A percentile compares a stretch with the other conserved stretches of the same genome.
These are phyloP conservation scores for Pseudisothecium myosuroides DNA, from an alignment of 225 moss, liverwort and hornwort species.

Conservation along the genomic window DNA sequence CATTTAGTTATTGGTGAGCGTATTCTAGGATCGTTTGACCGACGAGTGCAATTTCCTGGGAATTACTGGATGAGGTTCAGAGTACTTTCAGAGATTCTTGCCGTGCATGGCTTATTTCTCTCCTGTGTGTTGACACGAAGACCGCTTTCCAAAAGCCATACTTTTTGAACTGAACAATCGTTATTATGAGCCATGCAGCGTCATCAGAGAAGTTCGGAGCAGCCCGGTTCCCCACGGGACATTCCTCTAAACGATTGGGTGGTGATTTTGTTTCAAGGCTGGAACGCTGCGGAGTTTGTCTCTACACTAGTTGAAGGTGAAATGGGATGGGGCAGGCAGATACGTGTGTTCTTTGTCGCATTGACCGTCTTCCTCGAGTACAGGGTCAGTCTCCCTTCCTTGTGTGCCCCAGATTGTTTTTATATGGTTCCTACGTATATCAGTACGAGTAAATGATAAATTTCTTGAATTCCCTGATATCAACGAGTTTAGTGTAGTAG, in stretches of 20 bases:
- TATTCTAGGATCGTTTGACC: not conserved
- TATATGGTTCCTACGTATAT: not conserved
- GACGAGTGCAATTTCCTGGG: not conserved
- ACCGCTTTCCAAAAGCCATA: not conserved
- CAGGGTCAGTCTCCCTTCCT: constrained; percentile 8
- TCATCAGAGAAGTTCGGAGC: not conserved
- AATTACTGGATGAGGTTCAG: not conserved
- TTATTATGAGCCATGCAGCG: constrained; percentile 17
- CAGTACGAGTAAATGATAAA: not conserved
- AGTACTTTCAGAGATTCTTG: not conserved
- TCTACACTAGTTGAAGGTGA: constrained; percentile 7
- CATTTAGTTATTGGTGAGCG: not conserved
- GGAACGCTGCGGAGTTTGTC: not conserved
- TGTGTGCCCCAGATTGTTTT: not conserved
- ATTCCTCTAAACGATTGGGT: not conserved
- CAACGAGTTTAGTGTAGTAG: not conserved
- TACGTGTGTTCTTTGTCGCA: constrained; percentile 52
- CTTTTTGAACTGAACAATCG: not conserved
- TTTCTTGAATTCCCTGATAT: not conserved
- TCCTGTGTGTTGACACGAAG: not conserved
- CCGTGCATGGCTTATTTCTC: not conserved
- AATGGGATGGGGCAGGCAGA: constrained; percentile 60
- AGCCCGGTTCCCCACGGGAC: not conserved
- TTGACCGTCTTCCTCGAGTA: constrained; percentile 41
- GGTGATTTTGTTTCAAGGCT: constrained; percentile 1